Evolutionary conservation across 306 rosid genomes (phyloP).

Genomic region (Abrus pulchellus): DNA sequence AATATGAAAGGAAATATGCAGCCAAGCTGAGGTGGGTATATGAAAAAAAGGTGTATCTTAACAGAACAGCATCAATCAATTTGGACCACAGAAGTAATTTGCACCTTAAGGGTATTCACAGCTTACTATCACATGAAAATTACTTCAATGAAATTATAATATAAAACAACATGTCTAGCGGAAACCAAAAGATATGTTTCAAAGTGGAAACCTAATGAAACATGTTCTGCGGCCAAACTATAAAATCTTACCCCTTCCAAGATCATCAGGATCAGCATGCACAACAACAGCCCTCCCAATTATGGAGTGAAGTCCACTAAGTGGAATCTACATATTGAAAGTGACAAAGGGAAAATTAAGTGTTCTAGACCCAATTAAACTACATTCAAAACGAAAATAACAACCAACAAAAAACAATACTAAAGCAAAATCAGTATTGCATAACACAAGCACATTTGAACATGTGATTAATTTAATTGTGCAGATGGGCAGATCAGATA

Average conservation of each 20-base stretch:
- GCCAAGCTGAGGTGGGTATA: constrained; percentile 11
- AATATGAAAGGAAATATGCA: not conserved
- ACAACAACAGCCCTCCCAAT: constrained; percentile 77
- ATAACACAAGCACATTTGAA: not conserved
- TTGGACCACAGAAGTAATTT: not conserved
- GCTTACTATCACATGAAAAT: not conserved
- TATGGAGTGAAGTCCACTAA: constrained; percentile 70
- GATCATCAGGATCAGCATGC: constrained; percentile 86
- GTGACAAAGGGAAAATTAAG: constrained; percentile 1
- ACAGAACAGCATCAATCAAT: constrained; percentile 24
- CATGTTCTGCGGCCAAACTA: constrained; percentile 27
- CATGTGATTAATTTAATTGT: not conserved
- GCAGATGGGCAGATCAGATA: constrained; percentile 8
- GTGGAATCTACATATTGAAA: constrained; percentile 59
- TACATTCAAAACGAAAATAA: not conserved
- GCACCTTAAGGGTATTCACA: not conserved
- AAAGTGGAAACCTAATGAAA: constrained; percentile 18
- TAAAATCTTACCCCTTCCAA: constrained; percentile 66
- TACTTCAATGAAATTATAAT: constrained; percentile 6
- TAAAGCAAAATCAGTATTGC: not conserved
- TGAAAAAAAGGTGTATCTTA: not conserved
- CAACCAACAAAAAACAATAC: constrained; percentile 21
- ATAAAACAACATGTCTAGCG: constrained; percentile 11
- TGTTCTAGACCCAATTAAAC: constrained; percentile 20
- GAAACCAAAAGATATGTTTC: constrained; percentile 12